Evolutionary conservation across 1,139 yeast species (phyloP).

Genomic region (Blastobotrys proliferans): DNA sequence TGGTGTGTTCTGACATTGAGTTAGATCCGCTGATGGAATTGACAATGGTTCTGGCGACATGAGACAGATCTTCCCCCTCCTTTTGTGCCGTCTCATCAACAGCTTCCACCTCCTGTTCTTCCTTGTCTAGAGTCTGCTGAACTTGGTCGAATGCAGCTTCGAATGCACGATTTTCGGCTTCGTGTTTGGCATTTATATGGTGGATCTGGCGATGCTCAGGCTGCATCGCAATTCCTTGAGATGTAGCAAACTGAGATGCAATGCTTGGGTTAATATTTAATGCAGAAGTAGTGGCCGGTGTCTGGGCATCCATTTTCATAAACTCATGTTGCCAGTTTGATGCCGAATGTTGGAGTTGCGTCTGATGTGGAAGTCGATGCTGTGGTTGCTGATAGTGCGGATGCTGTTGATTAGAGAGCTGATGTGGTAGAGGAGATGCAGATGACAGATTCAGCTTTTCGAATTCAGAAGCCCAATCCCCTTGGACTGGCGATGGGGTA

Average conservation of each 20-base stretch:
- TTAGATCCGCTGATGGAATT: slow-evolving; percentile 23
- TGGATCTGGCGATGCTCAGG: slow-evolving; percentile 28
- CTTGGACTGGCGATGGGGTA: slow-evolving; percentile 8
- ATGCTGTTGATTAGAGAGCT: background rate
- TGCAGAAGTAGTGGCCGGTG: no score
- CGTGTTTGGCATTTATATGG: slow-evolving; percentile 15
- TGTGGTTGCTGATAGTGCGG: slow-evolving; percentile 7
- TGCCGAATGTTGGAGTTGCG: background rate
- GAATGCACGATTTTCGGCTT: slow-evolving; percentile 24
- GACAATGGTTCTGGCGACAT: slow-evolving; percentile 32
- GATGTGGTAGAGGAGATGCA: background rate
- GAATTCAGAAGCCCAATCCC: slow-evolving; percentile 19
- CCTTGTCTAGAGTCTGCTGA: slow-evolving; percentile 18
- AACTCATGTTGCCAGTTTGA: slow-evolving; percentile 1
- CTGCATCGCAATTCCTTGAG: slow-evolving; percentile 19
- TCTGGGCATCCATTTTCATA: background rate
- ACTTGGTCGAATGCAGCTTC: slow-evolving; percentile 30
- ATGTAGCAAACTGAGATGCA: slow-evolving; percentile 19
- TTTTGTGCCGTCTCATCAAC: slow-evolving; percentile 11
- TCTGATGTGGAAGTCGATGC: slow-evolving; percentile 10
- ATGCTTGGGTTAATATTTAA: slow-evolving; percentile 11
- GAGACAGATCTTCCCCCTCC: slow-evolving; percentile 29
- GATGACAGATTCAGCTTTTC: slow-evolving; percentile 12
- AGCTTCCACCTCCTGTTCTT: slow-evolving; percentile 4
- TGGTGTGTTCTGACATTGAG: slow-evolving; percentile 18